Base-by-base conservation (phyloP, 768 basidiomycete genomes). In the Panus rudis region DNA sequence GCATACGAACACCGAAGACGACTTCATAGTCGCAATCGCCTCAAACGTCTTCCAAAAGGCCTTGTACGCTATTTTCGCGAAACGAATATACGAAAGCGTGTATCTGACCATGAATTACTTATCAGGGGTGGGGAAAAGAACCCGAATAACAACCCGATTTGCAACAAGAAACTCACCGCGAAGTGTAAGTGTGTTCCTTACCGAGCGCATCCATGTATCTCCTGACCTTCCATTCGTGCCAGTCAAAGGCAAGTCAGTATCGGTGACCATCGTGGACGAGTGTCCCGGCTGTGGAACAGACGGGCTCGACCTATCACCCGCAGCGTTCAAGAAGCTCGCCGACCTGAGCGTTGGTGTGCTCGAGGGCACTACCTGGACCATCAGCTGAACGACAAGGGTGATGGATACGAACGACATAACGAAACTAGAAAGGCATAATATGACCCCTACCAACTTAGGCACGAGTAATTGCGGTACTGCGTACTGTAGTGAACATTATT, bases 141-240 rank as follows among this genome's bases (percentile, higher is more conserved):
- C 68, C 81, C 87, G 21, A 90, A 90, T 61, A 53, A 47, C 41
- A 88, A 92, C 65, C 85, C 88, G 22, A 57, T 91, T 41, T 90
- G 88, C 58, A 64, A 64, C 50, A 69, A 62, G 52, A 50, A 63
- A 41, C 61, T 85, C 43, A 53, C 16, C 0, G 62, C 63, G 7
- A 49, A 20, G 4, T 84, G 84, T 83, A 63, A 60, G 70, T 62
- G 4, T 3, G 21, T 20, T 31, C 8, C 41, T 27, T 32, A 45
- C 44, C 22, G 23, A 40, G 41, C 42, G 43, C 43, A 19, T 10
- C 4, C 45, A 4, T 41, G 40, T 31, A 42, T 23, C 35, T 43
- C 39, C 31, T 52, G 10, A 52, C 26, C 14, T 33, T 6, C 20
- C 42, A 39, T 33, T 21, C 17, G 19, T 16, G 49, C 32, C 49